These are phyloP conservation scores for Dacryopinax primogenitus DNA, from an alignment of 768 basidiomycete genomes.

Conservation along the genomic window DNA sequence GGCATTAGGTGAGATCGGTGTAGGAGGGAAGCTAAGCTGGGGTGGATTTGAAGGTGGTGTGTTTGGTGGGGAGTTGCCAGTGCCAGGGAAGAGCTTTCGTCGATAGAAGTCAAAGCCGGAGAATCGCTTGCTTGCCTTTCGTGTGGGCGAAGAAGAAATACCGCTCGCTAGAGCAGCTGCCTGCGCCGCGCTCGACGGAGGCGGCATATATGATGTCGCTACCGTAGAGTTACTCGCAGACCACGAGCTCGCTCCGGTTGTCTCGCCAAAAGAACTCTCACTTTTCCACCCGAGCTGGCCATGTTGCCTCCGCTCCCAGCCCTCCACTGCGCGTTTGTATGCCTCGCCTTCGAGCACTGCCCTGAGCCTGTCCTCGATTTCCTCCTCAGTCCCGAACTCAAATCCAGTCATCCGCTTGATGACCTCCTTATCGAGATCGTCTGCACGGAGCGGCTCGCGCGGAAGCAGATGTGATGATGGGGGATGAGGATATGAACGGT, in stretches of 20 bases:
- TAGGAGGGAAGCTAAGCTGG: constrained; percentile 1
- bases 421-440: constrained; percentile 78
- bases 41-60: constrained; percentile 6
- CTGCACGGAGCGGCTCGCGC: constrained; percentile 75
- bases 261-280: constrained; percentile 15
- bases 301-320: constrained; percentile 52
- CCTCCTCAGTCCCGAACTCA: constrained; percentile 82
- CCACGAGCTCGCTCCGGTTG: constrained; percentile 9
- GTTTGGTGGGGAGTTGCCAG: constrained; percentile 22
- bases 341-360: constrained; percentile 63
- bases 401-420: constrained; percentile 89
- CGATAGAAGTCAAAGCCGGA: constrained; percentile 90
- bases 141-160: constrained; percentile 35
- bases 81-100: constrained; percentile 60
- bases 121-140: constrained; percentile 66
- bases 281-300: constrained; percentile 12
- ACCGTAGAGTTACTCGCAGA: constrained; percentile 12
- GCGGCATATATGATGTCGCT: not conserved
- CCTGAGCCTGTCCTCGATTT: constrained; percentile 62
- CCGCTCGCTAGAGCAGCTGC: not conserved
- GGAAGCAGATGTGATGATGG: constrained; percentile 76
- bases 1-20: constrained; percentile 19
- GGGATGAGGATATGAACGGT: constrained; percentile 66
- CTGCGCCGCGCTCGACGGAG: not conserved
- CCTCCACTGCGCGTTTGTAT: constrained; percentile 57